Base-by-base conservation (phyloP, 805 yeast genomes). In the Debaryomyces prosopidis region DNA sequence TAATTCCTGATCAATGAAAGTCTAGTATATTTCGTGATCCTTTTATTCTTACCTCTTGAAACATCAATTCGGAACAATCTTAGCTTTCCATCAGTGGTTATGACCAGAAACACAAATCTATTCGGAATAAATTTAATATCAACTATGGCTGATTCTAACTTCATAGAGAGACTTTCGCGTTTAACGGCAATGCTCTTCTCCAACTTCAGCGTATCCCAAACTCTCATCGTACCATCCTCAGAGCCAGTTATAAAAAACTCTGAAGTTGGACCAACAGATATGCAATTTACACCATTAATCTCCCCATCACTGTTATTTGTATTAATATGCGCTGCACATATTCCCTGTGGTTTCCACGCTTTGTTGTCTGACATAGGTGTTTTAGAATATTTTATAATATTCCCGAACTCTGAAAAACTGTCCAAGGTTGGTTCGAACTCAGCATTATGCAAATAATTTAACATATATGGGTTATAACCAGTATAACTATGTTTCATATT, bases 221-320 rank as follows among this genome's bases (percentile, higher is more conserved):
- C 63, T 51, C 81, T 85, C 33, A 94, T 56, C 1, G 68, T 58
- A 0, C 97, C 96, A 23, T 77, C 76, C 39, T 83, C 86, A 6
- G 94, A 88, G 2, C 90, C 96, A 1, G 94, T 83, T 2, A 89
- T 68, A 50, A 92, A 82, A 51, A 80, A 85, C 18, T 78, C 77
- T 12, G 81, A 76, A 23, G 85, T 82, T 0, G 85, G 82, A 4
- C 87, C 75, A 0, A 80, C 76, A 1, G 75, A 79, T 7, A 89
- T 58, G 20, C 83, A 66, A 17, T 74, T 81, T n/a, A 90, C 69
- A 1, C 64, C 62, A 36, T 67, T 73, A 8, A 60, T 56, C 1
- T 51, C 49, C 6, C 51, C 53, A 2, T 81, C 41, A 0, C 80
- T 71, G n/a, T 68, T 68, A 55, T 85, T 89, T 36, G 86, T 89